Evolutionary conservation across 495 filamentous ascomycete species (phyloP).

Genomic region (Penicillium bialowiezense): DNA sequence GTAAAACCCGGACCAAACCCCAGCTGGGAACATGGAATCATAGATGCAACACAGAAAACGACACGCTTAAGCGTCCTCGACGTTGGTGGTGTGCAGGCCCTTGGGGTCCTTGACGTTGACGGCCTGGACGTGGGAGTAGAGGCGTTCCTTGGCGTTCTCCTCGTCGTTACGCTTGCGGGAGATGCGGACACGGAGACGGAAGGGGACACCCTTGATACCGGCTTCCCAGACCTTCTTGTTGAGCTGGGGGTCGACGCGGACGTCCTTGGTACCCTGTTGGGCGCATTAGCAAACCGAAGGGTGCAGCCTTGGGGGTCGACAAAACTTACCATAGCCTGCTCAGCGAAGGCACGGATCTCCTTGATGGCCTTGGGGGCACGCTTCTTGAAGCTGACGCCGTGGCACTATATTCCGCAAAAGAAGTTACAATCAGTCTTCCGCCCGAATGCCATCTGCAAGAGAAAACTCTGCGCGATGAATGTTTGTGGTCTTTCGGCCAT

Average conservation of each 20-base stretch:
- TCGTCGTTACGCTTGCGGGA: constrained; percentile 99
- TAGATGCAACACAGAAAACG: constrained; percentile 21
- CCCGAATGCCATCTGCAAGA: constrained; percentile 55
- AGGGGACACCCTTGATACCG: constrained; percentile 97
- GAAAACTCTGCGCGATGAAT: constrained; percentile 30
- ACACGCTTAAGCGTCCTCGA: constrained; percentile 52
- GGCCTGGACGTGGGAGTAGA: constrained; percentile 98
- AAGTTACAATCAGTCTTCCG: constrained; percentile 56
- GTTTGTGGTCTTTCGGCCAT: constrained; percentile 39
- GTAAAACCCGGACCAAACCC: constrained; percentile 28
- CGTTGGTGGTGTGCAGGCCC: constrained; percentile 86
- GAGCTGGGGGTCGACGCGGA: constrained; percentile 94
- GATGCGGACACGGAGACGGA: constrained; percentile 94
- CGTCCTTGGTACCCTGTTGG: constrained; percentile 86
- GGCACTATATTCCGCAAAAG: constrained; percentile 61
- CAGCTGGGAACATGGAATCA: constrained; percentile 28
- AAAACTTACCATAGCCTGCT: constrained; percentile 86
- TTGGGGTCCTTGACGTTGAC: constrained; percentile 99
- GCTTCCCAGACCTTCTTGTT: constrained; percentile 99
- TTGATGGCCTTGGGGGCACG: constrained; percentile 96
- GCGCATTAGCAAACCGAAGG: neutral
- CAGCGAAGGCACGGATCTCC: constrained; percentile 93
- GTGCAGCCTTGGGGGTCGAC: neutral
- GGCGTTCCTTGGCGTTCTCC: constrained; percentile 96
- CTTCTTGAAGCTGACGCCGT: constrained; percentile 99